Conservation (phyloP, 345 rosid species). For the Euphorbia pulcherrima region DNA sequence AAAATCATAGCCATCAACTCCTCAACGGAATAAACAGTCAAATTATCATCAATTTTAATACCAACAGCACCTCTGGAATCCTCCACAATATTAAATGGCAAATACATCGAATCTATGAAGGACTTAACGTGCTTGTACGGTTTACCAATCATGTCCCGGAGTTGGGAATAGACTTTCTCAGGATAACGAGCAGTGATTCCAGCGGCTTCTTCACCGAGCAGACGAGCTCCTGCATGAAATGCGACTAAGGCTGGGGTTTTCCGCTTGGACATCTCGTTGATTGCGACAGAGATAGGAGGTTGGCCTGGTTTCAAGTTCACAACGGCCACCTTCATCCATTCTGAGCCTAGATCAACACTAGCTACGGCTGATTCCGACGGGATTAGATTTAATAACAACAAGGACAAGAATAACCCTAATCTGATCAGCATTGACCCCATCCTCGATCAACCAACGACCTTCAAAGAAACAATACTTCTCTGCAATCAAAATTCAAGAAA, state of each 20-base stretch:
- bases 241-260: slow-evolving; percentile 88
- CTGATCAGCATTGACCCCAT: slow-evolving; percentile 12
- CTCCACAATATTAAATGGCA: slow-evolving; percentile 65
- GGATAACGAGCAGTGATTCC: slow-evolving; percentile 90
- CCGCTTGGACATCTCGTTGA: slow-evolving; percentile 98
- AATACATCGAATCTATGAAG: slow-evolving; percentile 54
- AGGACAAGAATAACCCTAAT: slow-evolving; percentile 16
- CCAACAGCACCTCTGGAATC: slow-evolving; percentile 73
- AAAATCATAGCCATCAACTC: slow-evolving; percentile 90
- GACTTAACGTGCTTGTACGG: slow-evolving; percentile 60
- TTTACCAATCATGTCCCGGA: slow-evolving; percentile 83
- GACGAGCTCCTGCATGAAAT: slow-evolving; percentile 66
- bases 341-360: slow-evolving; percentile 96
- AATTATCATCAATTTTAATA: slow-evolving; percentile 50
- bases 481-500: background rate
- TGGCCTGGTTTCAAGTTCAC: slow-evolving; percentile 86
- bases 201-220: slow-evolving; percentile 90
- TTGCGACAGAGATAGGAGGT: slow-evolving; percentile 83
- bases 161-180: slow-evolving; percentile 63
- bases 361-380: slow-evolving; percentile 71
- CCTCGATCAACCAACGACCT: background rate
- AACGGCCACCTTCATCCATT: slow-evolving; percentile 87
- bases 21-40: slow-evolving; percentile 55
- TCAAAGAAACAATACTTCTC: slow-evolving; percentile 1
- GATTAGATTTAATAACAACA: background rate